These are phyloP conservation scores for Cryphonectria japonica DNA, from an alignment of 2,329 filamentous ascomycete genomes.

Conservation along the genomic window DNA sequence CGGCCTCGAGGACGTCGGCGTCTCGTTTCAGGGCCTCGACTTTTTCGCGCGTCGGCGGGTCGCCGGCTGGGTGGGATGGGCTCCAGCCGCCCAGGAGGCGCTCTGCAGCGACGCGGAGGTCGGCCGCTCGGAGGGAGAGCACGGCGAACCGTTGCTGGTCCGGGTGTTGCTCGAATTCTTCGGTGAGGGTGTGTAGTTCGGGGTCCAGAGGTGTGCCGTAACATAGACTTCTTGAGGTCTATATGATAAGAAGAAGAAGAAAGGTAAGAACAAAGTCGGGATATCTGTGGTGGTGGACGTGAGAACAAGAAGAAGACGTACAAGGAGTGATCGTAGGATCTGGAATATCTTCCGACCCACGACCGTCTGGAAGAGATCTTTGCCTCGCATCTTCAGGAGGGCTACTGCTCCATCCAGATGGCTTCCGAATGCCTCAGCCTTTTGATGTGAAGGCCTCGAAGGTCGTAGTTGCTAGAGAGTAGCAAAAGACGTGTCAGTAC, in stretches of 20 bases:
- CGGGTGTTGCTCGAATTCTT: constrained; percentile 22
- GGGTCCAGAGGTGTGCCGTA: constrained; percentile 29
- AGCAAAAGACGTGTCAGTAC: neutral
- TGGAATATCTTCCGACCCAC: constrained; percentile 28
- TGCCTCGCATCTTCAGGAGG: constrained; percentile 26
- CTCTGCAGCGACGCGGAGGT: constrained; percentile 26
- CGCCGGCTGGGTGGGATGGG: constrained; percentile 2
- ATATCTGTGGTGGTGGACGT: too few species aligned
- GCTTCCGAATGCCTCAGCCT: constrained; percentile 25
- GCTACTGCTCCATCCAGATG: constrained; percentile 28
- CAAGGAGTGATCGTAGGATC: constrained; percentile 26
- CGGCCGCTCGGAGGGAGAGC: constrained; percentile 28
- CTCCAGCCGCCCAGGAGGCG: constrained; percentile 28
- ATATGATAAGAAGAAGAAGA: neutral
- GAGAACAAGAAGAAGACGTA: constrained; percentile 3
- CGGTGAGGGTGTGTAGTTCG: constrained; percentile 23
- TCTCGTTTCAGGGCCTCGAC: constrained; percentile 16
- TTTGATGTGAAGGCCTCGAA: constrained; percentile 24
- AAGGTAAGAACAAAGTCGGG: too few species aligned
- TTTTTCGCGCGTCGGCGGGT: constrained; percentile 11
- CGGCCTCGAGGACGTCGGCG: constrained; percentile 28
- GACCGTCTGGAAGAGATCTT: constrained; percentile 27
- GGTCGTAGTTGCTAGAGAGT: constrained; percentile 25
- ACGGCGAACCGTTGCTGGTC: constrained; percentile 24
- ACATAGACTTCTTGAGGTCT: constrained; percentile 28